A percentile compares a stretch with the other conserved stretches of the same genome.
Evolutionary conservation across 2,329 filamentous ascomycete genomes (phyloP).

Genomic region (Metarhizium album): DNA sequence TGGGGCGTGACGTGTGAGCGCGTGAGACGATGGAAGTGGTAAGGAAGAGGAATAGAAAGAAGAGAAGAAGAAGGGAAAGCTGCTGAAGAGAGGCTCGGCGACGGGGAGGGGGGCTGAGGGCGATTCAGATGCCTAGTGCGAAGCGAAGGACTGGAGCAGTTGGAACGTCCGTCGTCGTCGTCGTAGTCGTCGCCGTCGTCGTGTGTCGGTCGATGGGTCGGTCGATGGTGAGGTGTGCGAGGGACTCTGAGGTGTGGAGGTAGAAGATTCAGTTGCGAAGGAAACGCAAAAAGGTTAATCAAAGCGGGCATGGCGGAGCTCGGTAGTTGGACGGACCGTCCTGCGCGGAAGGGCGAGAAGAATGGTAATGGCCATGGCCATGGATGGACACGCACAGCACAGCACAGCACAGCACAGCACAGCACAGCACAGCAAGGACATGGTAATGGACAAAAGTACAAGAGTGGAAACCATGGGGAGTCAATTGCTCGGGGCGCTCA

Average conservation of each 20-base stretch:
- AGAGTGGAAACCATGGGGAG: too few relatives aligned
- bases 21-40: not conserved
- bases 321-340: too few relatives aligned
- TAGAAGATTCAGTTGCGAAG: not conserved
- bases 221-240: not conserved
- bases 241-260: not conserved
- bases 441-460: too few relatives aligned
- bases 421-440: too few relatives aligned
- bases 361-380: too few relatives aligned
- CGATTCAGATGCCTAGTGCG: slow-evolving; percentile 3
- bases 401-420: too few relatives aligned
- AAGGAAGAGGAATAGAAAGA: not conserved
- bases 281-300: not conserved
- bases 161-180: not conserved
- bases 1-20: not conserved
- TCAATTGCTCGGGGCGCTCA: too few relatives aligned
- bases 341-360: not conserved
- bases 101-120: not conserved
- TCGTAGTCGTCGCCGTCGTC: too few relatives aligned
- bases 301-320: not conserved
- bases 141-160: slow-evolving; percentile 2
- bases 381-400: too few relatives aligned
- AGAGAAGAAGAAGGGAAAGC: slow-evolving; percentile 3
- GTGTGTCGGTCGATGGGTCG: too few relatives aligned
- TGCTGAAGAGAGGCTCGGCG: slow-evolving; percentile 10